A percentile compares a stretch with the other conserved stretches of the same genome.
These are phyloP conservation scores for Hypoxylon cercidicola DNA, from an alignment of 495 filamentous ascomycete genomes.

Conservation along the genomic window DNA sequence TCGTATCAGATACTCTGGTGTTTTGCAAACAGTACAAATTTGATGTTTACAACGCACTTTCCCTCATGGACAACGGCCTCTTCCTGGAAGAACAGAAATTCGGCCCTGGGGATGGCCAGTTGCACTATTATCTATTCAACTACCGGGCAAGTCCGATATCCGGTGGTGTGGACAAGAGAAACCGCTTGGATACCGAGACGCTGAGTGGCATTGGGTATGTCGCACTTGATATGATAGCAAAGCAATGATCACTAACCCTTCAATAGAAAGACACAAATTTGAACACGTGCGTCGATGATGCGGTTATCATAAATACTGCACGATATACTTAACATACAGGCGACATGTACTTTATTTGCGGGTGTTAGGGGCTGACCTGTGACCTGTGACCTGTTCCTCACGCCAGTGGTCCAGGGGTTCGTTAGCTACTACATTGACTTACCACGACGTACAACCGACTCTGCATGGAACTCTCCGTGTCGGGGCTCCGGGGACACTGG, in stretches of 20 bases:
- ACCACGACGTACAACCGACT: constrained; percentile 4
- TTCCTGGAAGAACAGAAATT: constrained; percentile 95
- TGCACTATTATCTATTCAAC: constrained; percentile 98
- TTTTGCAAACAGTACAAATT: constrained; percentile 87
- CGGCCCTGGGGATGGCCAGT: constrained; percentile 88
- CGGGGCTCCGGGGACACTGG: constrained; percentile 25
- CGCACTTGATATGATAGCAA: constrained; percentile 66
- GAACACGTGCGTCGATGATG: background rate
- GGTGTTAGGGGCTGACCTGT: background rate
- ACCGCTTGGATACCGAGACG: constrained; percentile 74
- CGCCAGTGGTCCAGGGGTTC: constrained; percentile 13
- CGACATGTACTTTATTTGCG: constrained; percentile 5
- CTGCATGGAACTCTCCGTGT: constrained; percentile 20
- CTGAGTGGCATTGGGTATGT: constrained; percentile 91
- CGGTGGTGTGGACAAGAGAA: constrained; percentile 83
- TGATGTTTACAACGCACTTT: constrained; percentile 97
- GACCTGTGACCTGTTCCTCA: constrained; percentile 6
- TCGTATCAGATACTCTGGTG: constrained; percentile 88
- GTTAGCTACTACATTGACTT: constrained; percentile 12
- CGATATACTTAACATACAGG: constrained; percentile 4
- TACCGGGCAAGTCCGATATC: constrained; percentile 83
- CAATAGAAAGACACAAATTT: constrained; percentile 46
- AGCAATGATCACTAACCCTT: constrained; percentile 31
- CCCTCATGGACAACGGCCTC: constrained; percentile 89
- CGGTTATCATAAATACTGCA: constrained; percentile 2